Evolutionary conservation across 1,284 basidiomycete species (phyloP).

Genomic region (Fereydounia khargensis): DNA sequence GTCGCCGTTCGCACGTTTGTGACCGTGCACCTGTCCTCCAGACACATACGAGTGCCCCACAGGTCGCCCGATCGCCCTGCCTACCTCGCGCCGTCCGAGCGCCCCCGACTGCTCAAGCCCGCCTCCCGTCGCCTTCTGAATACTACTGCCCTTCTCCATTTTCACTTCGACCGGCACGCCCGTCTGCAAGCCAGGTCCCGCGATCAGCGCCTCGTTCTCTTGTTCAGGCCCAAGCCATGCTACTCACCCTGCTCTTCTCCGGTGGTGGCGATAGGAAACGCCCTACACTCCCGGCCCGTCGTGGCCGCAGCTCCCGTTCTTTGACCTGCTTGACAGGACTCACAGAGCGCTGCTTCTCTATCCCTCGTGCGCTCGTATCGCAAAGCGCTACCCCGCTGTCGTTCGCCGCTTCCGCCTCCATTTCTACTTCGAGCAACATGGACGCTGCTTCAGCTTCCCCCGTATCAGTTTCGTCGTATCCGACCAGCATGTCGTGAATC

Average conservation of each 20-base stretch:
- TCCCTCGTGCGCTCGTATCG: background rate
- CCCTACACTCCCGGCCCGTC: conserved; percentile 27
- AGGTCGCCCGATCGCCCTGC: background rate
- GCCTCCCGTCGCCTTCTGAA: no score
- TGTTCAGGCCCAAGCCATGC: no score
- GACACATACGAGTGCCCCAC: background rate
- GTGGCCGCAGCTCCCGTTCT: conserved; percentile 6
- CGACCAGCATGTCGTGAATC: conserved; percentile 12
- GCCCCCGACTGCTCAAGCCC: no score
- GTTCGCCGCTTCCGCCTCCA: conserved; percentile 6
- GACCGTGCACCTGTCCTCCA: no score
- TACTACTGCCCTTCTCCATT: no score
- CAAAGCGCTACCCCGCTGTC: conserved; percentile 23
- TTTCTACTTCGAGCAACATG: conserved; percentile 28
- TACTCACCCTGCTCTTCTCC: no score
- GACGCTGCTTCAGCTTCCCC: conserved; percentile 23
- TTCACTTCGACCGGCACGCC: no score
- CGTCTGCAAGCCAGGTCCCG: no score
- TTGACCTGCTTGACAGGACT: conserved; percentile 32
- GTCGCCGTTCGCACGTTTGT: no score
- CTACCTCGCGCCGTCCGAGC: background rate
- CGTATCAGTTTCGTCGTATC: conserved; percentile 23
- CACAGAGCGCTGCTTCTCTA: conserved; percentile 5
- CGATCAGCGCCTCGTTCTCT: no score
- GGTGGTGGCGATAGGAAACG: conserved; percentile 28